A percentile compares a stretch with the other conserved stretches of the same genome.
Conservation (phyloP, 108 stramenopile genomes). For the Conticribra weissflogii region DNA sequence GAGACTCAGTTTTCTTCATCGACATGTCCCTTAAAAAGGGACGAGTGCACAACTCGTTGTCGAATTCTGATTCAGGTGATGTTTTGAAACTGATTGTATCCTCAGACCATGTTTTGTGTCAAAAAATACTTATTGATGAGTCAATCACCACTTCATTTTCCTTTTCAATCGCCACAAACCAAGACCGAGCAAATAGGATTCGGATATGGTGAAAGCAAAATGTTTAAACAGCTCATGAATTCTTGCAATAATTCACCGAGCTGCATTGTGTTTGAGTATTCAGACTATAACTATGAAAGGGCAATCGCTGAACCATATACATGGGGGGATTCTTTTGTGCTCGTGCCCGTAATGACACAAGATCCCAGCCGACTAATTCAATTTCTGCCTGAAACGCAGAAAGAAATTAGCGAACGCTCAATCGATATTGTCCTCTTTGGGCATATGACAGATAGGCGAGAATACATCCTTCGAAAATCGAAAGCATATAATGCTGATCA, state of each 20-base stretch:
- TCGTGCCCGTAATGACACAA: constrained; percentile 18
- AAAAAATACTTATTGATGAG: no score
- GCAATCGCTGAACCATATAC: neutral
- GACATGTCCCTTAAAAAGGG: neutral
- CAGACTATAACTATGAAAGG: constrained; percentile 7
- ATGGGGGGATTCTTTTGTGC: neutral
- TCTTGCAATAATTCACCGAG: constrained; percentile 3
- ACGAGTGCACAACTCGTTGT: neutral
- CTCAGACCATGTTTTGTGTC: no score
- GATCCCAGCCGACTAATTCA: constrained; percentile 5
- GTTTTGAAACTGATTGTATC: no score
- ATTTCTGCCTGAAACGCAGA: neutral
- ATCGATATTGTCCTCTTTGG: constrained; percentile 10
- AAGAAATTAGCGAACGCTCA: constrained; percentile 1
- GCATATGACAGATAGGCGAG: no score
- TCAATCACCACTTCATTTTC: neutral
- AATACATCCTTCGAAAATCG: no score
- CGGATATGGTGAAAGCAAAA: neutral
- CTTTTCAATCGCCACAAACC: no score
- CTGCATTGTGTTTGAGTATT: constrained; percentile 12
- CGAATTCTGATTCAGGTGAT: no score
- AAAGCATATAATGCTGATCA: neutral
- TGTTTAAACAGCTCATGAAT: neutral
- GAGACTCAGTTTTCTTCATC: no score
- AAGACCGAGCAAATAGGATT: neutral